Conservation (phyloP, 345 rosid species). For the Gossypium mustelinum region DNA sequence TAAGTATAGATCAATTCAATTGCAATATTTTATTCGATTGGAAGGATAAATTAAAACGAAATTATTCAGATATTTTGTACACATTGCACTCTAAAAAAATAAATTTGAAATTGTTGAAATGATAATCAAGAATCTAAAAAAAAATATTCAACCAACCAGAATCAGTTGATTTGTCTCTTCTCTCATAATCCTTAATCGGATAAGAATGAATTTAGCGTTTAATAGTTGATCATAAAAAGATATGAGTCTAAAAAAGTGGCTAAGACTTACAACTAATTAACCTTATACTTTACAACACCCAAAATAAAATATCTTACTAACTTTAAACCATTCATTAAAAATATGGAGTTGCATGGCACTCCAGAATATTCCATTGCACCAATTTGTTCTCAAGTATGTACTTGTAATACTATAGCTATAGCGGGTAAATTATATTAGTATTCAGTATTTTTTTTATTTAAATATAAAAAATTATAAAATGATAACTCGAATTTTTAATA, state of each 20-base stretch:
- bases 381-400: too few relatives aligned
- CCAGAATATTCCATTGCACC: too few relatives aligned
- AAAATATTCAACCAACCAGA: background rate
- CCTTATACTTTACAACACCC: background rate
- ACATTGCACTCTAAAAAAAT: too few relatives aligned
- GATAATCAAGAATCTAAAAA: too few relatives aligned
- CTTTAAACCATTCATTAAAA: background rate
- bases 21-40: too few relatives aligned
- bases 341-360: too few relatives aligned
- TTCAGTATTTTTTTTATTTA: too few relatives aligned
- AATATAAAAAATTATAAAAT: too few relatives aligned
- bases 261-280: background rate
- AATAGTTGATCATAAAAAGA: background rate
- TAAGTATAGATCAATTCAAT: too few relatives aligned
- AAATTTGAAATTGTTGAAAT: too few relatives aligned
- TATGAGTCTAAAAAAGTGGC: background rate
- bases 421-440: rapidly evolving
- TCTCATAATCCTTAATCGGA: background rate
- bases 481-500: too few relatives aligned
- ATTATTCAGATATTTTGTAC: background rate
- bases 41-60: background rate
- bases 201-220: background rate
- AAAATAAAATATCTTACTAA: background rate
- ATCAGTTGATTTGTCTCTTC: background rate
- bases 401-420: too few relatives aligned